These are phyloP conservation scores for Penicillium angulare DNA, from an alignment of 495 filamentous ascomycete genomes.

Conservation along the genomic window DNA sequence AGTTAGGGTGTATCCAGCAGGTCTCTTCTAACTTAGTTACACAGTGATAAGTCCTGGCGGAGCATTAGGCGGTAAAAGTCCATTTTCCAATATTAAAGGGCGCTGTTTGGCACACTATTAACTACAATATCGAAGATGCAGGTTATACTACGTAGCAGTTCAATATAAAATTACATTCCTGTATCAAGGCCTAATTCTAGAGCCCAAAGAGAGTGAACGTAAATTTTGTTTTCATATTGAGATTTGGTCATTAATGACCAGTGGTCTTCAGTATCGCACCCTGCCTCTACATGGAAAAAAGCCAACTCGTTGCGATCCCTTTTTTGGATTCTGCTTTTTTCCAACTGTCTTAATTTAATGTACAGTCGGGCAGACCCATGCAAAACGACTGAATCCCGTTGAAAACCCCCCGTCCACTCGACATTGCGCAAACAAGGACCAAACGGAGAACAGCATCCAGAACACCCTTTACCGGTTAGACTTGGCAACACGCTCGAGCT, in stretches of 20 bases:
- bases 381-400: slow-evolving; percentile 48
- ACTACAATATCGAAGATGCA: too few species aligned
- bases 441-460: slow-evolving; percentile 47
- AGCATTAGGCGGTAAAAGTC: too few species aligned
- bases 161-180: too few species aligned
- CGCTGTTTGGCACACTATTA: too few species aligned
- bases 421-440: slow-evolving; percentile 44
- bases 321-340: slow-evolving; percentile 42
- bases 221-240: slow-evolving; percentile 33
- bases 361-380: slow-evolving; percentile 49
- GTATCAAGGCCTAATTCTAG: too few species aligned
- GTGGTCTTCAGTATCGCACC: slow-evolving; percentile 48
- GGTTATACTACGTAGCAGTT: too few species aligned
- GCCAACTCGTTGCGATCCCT: slow-evolving; percentile 41
- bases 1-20: too few species aligned
- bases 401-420: slow-evolving; percentile 50
- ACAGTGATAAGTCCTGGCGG: too few species aligned
- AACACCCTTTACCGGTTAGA: slow-evolving; percentile 83
- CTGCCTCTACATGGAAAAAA: slow-evolving; percentile 44
- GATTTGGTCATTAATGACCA: slow-evolving; percentile 33
- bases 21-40: too few species aligned
- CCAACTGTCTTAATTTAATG: slow-evolving; percentile 41
- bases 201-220: slow-evolving; percentile 20
- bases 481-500: slow-evolving; percentile 99
- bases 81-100: too few species aligned